Base-by-base conservation (phyloP, 805 yeast genomes). In the Saturnispora dispora region DNA sequence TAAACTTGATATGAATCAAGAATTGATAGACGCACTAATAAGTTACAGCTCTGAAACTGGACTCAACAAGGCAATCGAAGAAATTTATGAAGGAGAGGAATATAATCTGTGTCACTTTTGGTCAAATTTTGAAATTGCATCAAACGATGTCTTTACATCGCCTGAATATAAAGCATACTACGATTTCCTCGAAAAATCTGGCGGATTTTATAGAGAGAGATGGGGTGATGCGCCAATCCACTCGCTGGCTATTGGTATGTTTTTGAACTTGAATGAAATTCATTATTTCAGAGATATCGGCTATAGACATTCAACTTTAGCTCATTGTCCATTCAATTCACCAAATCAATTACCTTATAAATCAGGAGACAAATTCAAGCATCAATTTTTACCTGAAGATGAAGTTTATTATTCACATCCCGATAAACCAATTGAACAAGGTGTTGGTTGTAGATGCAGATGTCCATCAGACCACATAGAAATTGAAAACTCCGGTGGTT, bases 171-270 rank as follows among this genome's bases (percentile, higher is more conserved):
- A 79, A 47, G 72, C 72, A 25, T 90, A 82, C 64, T 88, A 87
- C 64, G 69, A 81, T 39, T 77, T 72, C 58, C 66, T 91, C 46
- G 97, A 93, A 51, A 47, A 66, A 7, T 70, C 81, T 4, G 88
- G 90, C 10, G 97, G 98, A 0, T 90, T 91, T 62, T 89, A 82
- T 75, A 75, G 77, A 50, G 96, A 93, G 65, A 71, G 99, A 61
- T 91, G 98, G 98, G 98, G 98, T 2, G 98, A 91, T 72, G 96
- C 97, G 0, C 96, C 97, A 0, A 82, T 91, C 4, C 97, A 89
- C 64, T 83, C 96, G 0, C 67, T 93, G 22, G 98, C 95, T 0
- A 78, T 85, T 5, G 91, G 88, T 0, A 73, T 93, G 76, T 72
- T 85, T 59, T 69, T 90, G 41, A 74, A 84, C 53, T 65, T 82